These are phyloP conservation scores for maize (Zea mays) DNA, from an alignment of 176 grass and related monocot species.

Conservation along the genomic window Zm-B73-REFERENCE-NAM-5.0 NC_050101.1:174465001-174465500, in stretches of 20 bases:
- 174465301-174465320: constrained; percentile 47
- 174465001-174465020: constrained; percentile 91
- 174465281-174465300: not conserved
- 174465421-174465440: constrained; percentile 58
- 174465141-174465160: constrained; percentile 49
- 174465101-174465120: not conserved
- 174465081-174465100: not conserved
- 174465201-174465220: not conserved
- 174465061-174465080: no score
- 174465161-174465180: constrained; percentile 51
- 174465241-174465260: no score
- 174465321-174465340: constrained; percentile 27
- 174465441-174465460: no score
- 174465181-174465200: constrained; percentile 61
- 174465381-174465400: constrained; percentile 17
- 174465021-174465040: not conserved
- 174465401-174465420: constrained; percentile 54
- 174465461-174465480: not conserved
- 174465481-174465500: not conserved
- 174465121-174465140: constrained; percentile 67
- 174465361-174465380: constrained; percentile 41
- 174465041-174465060: no score
- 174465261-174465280: no score
- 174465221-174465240: no score
- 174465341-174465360: constrained; percentile 10